These are phyloP conservation scores for Lobulomyces angularis DNA, from an alignment of 192 early-diverging fungal genomes.

Conservation along the genomic window DNA sequence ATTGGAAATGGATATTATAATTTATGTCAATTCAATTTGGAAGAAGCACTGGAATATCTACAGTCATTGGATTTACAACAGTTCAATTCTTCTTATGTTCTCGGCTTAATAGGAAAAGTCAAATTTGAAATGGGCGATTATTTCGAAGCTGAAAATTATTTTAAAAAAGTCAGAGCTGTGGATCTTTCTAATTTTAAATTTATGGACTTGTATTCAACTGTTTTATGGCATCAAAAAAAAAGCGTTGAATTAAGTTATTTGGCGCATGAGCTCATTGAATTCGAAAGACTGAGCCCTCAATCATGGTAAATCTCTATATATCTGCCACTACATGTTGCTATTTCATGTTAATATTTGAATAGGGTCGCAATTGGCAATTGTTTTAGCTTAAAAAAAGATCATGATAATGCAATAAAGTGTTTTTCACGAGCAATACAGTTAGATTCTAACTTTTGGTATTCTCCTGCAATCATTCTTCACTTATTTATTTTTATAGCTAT, in stretches of 20 bases:
- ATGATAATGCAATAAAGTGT: slow-evolving; percentile 57
- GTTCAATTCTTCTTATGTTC: slow-evolving; percentile 19
- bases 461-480: too few species aligned
- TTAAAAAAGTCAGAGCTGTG: slow-evolving; percentile 20
- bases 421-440: too few species aligned
- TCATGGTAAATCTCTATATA: slow-evolving; percentile 48
- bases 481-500: too few species aligned
- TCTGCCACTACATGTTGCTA: not conserved
- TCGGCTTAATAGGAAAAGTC: slow-evolving; percentile 24
- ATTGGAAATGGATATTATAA: slow-evolving; percentile 7
- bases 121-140: slow-evolving; percentile 27
- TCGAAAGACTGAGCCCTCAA: slow-evolving; percentile 55
- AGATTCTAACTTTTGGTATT: too few species aligned
- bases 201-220: slow-evolving; percentile 77
- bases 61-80: slow-evolving; percentile 13
- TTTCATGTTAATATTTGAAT: not conserved
- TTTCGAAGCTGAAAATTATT: not conserved
- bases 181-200: slow-evolving; percentile 62
- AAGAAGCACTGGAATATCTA: slow-evolving; percentile 13
- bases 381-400: slow-evolving; percentile 60
- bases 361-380: slow-evolving; percentile 54
- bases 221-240: slow-evolving; percentile 72
- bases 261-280: slow-evolving; percentile 58
- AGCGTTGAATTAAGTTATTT: slow-evolving; percentile 59
- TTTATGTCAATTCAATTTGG: slow-evolving; percentile 17